Base-by-base conservation (phyloP, 2,329 filamentous ascomycete genomes). In the Calonectria leucothoes region DNA sequence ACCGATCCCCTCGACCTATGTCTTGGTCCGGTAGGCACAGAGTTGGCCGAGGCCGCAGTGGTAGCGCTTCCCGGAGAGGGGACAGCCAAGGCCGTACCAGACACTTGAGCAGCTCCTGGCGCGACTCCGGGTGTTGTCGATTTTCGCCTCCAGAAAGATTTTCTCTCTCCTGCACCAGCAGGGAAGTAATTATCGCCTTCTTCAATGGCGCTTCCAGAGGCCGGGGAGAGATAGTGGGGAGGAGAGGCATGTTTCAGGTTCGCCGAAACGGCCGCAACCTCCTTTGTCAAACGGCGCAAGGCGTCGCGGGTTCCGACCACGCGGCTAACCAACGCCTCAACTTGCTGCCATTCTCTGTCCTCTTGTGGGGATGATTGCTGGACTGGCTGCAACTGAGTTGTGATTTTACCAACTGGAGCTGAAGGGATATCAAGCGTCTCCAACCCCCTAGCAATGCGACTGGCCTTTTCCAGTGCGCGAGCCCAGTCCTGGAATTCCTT, bases 101-200 rank as follows among this genome's bases (percentile, higher is more conserved):
- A 72, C 39, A 86, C 82, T 10, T 88, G 85, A 25, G 86, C 75
- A 12, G 84, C 81, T 33, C 84, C 82, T 3, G 88, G 84, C 6
- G 85, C 83, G 35, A 87, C 80, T 3, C 86, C 83, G 25, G 88
- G 83, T 2, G 87, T 86, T 79, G 92, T 96, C 1, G 93, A 88
- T 84, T 98, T 98, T 61, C 96, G 92, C 83, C 95, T 98, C 97
- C 97, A 99, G 81, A 99, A 98, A 0, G 95, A 88, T 72, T 92
- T 90, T 82, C 89, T 95, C 68, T 84, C 79, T 10, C 82, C 78
- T 14, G 74, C 55, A 29, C 55, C 55, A 11, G 83, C 77, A 2
- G 85, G 77, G 33, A 91, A 92, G 78, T 92, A 93, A 71, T 91
- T 87, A 42, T 90, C 91, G 25, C 89, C 89, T 20, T 90, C 90